Evolutionary conservation across 176 grass and related monocot genomes (phyloP).

Genomic region (Paspalum notatum): DNA sequence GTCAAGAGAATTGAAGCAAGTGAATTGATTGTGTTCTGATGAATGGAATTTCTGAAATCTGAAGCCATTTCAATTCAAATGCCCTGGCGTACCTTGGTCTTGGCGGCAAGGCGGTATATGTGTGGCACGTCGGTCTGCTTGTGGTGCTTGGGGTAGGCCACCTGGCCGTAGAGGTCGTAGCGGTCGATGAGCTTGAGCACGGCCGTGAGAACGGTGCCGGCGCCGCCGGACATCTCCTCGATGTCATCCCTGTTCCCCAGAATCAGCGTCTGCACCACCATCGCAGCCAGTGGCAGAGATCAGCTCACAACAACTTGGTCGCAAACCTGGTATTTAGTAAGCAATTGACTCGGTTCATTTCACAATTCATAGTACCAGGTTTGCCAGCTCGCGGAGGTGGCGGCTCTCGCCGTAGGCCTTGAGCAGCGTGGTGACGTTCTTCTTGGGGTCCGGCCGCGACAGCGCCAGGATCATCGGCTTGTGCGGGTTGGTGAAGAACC

Average conservation of each 20-base stretch:
- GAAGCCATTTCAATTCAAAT: too few species aligned
- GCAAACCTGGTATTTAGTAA: background rate
- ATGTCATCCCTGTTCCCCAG: constrained; percentile 95
- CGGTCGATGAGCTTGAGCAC: constrained; percentile 90
- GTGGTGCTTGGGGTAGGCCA: constrained; percentile 96
- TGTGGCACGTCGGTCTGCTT: constrained; percentile 87
- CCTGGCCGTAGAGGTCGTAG: constrained; percentile 92
- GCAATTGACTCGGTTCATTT: too few species aligned
- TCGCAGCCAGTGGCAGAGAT: background rate
- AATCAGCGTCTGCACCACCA: constrained; percentile 66
- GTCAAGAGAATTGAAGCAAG: background rate
- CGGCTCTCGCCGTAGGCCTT: constrained; percentile 92
- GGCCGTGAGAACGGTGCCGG: constrained; percentile 57
- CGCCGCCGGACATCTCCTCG: constrained; percentile 82
- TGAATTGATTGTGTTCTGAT: too few species aligned
- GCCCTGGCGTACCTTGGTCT: constrained; percentile 66
- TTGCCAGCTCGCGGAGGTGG: constrained; percentile 79
- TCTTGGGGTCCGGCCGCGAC: constrained; percentile 92
- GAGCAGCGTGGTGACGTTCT: constrained; percentile 92
- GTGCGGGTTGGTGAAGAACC: constrained; percentile 92
- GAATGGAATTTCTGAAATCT: background rate
- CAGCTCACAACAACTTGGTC: background rate
- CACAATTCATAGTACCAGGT: constrained; percentile 48
- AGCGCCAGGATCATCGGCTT: constrained; percentile 98
- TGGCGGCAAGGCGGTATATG: constrained; percentile 87